Percentiles rank a stretch among this genome's conserved stretches.
Evolutionary conservation across 2,329 filamentous ascomycete species (phyloP).

Genomic region (Fusarium sp.): DNA sequence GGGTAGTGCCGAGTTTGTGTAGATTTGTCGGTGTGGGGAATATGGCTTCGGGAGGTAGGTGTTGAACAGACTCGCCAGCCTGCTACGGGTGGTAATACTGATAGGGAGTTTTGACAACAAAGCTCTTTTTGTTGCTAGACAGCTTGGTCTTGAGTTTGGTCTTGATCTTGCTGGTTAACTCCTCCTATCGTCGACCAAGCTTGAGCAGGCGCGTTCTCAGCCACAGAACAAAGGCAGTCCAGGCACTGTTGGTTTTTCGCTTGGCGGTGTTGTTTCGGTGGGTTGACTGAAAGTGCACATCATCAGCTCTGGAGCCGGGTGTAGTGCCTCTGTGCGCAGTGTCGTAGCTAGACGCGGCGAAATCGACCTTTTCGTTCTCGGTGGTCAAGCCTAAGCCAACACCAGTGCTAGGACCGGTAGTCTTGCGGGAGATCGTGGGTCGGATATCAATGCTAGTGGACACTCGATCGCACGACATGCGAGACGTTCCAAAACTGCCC

Average conservation of each 20-base stretch:
- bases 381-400: slow-evolving; percentile 27
- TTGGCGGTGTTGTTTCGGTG: slow-evolving; percentile 62
- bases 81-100: slow-evolving; percentile 19
- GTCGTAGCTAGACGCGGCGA: slow-evolving; percentile 61
- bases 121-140: slow-evolving; percentile 20
- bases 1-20: slow-evolving; percentile 6
- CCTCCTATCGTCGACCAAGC: slow-evolving; percentile 54
- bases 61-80: slow-evolving; percentile 1
- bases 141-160: slow-evolving; percentile 25
- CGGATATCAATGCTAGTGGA: slow-evolving; percentile 48
- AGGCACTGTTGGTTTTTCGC: slow-evolving; percentile 69
- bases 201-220: slow-evolving; percentile 64
- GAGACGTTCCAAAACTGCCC: slow-evolving; percentile 50
- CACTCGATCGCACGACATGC: slow-evolving; percentile 49
- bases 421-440: slow-evolving; percentile 46
- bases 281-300: slow-evolving; percentile 57
- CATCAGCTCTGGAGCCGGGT: slow-evolving; percentile 51
- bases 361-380: slow-evolving; percentile 56
- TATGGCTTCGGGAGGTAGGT: slow-evolving; percentile 29
- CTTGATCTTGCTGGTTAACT: slow-evolving; percentile 35
- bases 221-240: slow-evolving; percentile 73
- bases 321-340: slow-evolving; percentile 49
- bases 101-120: slow-evolving; percentile 24
- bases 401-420: slow-evolving; percentile 38
- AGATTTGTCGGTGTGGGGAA: slow-evolving; percentile 22